phyloP scores from a whole-genome alignment of 208 protist species.

The Trypanosoma theileri region DNA sequence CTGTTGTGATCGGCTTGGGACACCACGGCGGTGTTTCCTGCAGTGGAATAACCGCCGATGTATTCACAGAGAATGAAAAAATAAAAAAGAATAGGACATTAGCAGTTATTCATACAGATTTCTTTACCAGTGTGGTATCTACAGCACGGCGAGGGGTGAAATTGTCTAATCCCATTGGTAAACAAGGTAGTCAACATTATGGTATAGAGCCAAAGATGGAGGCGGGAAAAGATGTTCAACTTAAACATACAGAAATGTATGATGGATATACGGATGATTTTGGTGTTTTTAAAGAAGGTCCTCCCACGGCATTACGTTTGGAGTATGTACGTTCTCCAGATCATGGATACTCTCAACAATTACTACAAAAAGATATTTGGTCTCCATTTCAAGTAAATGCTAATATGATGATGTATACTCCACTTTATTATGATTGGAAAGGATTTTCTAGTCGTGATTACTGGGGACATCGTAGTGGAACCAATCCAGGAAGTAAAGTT shows the following conservation, averaged over 20 bases:
- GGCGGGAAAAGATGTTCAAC: slow-evolving; percentile 83
- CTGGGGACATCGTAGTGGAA: slow-evolving; percentile 88
- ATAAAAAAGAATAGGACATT: background rate
- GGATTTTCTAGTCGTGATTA: slow-evolving; percentile 87
- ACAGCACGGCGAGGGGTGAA: slow-evolving; percentile 47
- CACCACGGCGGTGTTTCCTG: background rate
- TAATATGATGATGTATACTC: slow-evolving; percentile 87
- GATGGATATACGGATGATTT: slow-evolving; percentile 93
- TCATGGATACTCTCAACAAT: slow-evolving; percentile 79
- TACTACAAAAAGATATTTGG: slow-evolving; percentile 89
- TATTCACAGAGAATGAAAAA: background rate
- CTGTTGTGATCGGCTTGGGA: background rate
- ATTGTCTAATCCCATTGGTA: slow-evolving; percentile 81
- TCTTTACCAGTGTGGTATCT: background rate
- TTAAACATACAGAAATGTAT: slow-evolving; percentile 93
- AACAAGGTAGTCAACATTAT: slow-evolving; percentile 88
- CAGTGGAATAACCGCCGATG: background rate
- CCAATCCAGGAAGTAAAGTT: slow-evolving; percentile 85
- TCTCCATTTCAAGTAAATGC: slow-evolving; percentile 88
- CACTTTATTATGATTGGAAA: slow-evolving; percentile 91
- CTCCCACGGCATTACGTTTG: slow-evolving; percentile 81
- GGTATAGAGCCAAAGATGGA: slow-evolving; percentile 79
- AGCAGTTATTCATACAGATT: no score
- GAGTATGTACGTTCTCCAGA: slow-evolving; percentile 90
- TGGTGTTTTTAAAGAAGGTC: slow-evolving; percentile 91